Evolutionary conservation across 305 asterid genomes (phyloP).

Genomic region (Caryopteris hybrid): DNA sequence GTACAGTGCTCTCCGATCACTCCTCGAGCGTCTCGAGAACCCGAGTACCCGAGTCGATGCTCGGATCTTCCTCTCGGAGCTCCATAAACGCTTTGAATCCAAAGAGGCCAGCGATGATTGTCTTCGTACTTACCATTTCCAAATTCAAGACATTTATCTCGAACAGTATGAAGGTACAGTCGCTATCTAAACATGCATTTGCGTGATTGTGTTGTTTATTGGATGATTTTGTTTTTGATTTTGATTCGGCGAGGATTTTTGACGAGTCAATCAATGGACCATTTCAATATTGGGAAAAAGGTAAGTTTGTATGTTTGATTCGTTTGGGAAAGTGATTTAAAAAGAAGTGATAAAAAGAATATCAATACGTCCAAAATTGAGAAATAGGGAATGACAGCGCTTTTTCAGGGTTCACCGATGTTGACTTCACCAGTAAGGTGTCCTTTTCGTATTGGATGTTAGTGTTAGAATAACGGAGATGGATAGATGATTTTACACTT

Average conservation of each 20-base stretch:
- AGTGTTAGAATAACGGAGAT: not conserved
- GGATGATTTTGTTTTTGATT: slow-evolving; percentile 13
- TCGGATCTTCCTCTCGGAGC: slow-evolving; percentile 79
- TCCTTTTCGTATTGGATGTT: not conserved
- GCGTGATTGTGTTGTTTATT: not conserved
- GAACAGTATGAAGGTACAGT: slow-evolving; percentile 71
- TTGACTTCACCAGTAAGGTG: not conserved
- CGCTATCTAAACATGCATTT: slow-evolving; percentile 1
- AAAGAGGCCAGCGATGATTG: slow-evolving; percentile 61
- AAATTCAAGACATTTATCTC: slow-evolving; percentile 68
- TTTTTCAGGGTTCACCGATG: slow-evolving; percentile 6
- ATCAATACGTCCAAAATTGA: slow-evolving; percentile 4
- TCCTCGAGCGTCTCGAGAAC: slow-evolving; percentile 81
- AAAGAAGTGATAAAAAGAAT: not conserved
- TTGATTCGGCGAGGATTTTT: slow-evolving; percentile 4
- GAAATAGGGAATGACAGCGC: not conserved
- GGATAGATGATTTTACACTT: not conserved
- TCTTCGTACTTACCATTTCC: slow-evolving; percentile 74
- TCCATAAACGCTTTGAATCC: slow-evolving; percentile 56
- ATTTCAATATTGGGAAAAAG: not conserved
- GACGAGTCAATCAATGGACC: not conserved
- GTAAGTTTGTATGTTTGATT: not conserved
- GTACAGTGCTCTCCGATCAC: slow-evolving; percentile 76
- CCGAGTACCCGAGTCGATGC: slow-evolving; percentile 74
- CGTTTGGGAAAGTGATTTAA: not conserved